Evolutionary conservation across 768 basidiomycete species (phyloP).

Genomic region (Auricularia cornea): DNA sequence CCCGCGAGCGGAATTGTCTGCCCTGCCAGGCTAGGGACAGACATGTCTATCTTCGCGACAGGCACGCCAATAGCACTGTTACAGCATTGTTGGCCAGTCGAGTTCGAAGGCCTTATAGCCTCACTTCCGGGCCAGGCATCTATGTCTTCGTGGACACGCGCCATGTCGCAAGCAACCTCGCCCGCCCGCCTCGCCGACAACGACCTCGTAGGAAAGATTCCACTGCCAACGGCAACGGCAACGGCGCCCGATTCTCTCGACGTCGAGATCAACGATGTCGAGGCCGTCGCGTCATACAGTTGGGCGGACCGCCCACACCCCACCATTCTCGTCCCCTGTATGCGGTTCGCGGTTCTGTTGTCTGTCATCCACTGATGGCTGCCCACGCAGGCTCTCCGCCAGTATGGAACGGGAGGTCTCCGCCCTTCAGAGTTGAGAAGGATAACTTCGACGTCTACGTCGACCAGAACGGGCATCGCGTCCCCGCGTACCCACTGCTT

Average conservation of each 20-base stretch:
- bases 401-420: slow-evolving; percentile 40
- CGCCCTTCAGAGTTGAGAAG: slow-evolving; percentile 45
- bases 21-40: background rate
- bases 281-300: slow-evolving; percentile 39
- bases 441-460: slow-evolving; percentile 42
- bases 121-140: too few species aligned
- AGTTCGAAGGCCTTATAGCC: too few species aligned
- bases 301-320: slow-evolving; percentile 38
- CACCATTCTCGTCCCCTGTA: slow-evolving; percentile 35
- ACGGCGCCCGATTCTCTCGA: background rate
- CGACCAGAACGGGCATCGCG: slow-evolving; percentile 51
- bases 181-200: background rate
- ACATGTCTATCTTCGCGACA: background rate
- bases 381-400: slow-evolving; percentile 46
- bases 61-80: too few species aligned
- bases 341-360: background rate
- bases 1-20: background rate
- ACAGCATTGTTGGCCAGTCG: too few species aligned
- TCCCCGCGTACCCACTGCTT: slow-evolving; percentile 32
- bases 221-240: background rate
- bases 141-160: too few species aligned
- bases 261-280: slow-evolving; percentile 7
- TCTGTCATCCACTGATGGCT: background rate
- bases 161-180: background rate
- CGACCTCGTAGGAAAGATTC: background rate